Conservation (phyloP, 352 stramenopile genomes). For the Phytopythium delawarense region DNA sequence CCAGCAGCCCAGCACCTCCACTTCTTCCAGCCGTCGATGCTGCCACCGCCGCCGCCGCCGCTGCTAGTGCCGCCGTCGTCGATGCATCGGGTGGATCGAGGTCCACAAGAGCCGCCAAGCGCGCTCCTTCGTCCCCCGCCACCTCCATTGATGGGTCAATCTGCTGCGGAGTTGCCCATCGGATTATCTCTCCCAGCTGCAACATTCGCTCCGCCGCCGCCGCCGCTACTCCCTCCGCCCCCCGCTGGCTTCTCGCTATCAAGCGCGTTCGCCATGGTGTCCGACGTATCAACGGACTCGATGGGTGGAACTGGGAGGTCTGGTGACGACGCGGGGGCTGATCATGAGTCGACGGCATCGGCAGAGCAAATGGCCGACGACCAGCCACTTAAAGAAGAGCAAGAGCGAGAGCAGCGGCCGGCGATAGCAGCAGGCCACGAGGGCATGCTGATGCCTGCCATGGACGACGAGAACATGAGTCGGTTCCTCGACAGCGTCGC, state of each 20-base stretch:
- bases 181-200: background rate
- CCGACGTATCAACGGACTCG: background rate
- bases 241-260: slow-evolving; percentile 5
- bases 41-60: background rate
- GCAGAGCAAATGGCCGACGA: background rate
- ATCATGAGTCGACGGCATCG: background rate
- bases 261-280: slow-evolving; percentile 12
- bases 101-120: background rate
- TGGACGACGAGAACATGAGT: slow-evolving; percentile 75
- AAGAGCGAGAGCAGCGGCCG: background rate
- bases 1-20: background rate
- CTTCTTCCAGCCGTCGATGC: background rate
- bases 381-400: background rate
- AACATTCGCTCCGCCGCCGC: background rate
- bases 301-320: background rate
- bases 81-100: background rate
- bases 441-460: slow-evolving; percentile 11
- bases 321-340: slow-evolving; percentile 1
- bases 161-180: background rate
- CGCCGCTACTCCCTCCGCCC: background rate
- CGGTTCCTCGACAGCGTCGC: slow-evolving; percentile 78
- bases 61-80: background rate
- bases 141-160: background rate
- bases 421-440: slow-evolving; percentile 6
- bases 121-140: background rate